Evolutionary conservation across 164 flowering plant species (phyloP), one percentile per base, ranked within the genome.

Genomic region (Malania oleifera): DNA sequence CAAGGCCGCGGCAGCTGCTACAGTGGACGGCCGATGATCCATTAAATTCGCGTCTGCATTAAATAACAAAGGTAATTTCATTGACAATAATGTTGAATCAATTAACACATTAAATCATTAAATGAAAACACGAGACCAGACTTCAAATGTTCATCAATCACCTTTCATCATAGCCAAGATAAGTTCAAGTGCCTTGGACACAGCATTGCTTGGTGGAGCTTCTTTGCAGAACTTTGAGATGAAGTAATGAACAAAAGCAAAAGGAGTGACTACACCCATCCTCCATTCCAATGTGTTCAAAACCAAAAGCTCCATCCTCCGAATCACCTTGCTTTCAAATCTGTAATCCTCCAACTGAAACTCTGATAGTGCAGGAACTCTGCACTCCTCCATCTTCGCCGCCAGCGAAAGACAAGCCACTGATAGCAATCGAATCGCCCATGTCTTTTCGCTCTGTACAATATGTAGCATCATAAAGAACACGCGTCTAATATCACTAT

Each of bases 381-480:
- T 64, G 25, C 62, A 19, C 67, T 90, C 97, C 48, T 85, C 89
- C 95, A 87, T 82, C 57, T 90, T 90, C 14, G 83, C 85, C 5
- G 73, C 73, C 53, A 80, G 24, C 3, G 82, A 74, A 27, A 82
- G 57, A 70, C 96, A 86, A 2, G 91, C 93, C 54, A 83, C 72
- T 0, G 86, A 74, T 26, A 86, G 40, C 48, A 86, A 74, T 65
- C 63, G 70, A 54, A 82, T 62, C 40, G 86, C 86, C 96, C 91
- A 89, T 15, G 29, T 2, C 49, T 76, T 72, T 62, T 57, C 80
- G 11, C 56, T 72, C 96, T 71, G 63, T 45, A n/a, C n/a, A n/a
- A n/a, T n/a, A n/a, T n/a, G n/a, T 13, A 66, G 53, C 57, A 69
- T 35, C 12, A 51, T n/a, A 50, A 48, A 27, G 40, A 28, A 15